phyloP scores from a whole-genome alignment of 176 grass and related monocot genomes.

The Lolium multiflorum region DNA sequence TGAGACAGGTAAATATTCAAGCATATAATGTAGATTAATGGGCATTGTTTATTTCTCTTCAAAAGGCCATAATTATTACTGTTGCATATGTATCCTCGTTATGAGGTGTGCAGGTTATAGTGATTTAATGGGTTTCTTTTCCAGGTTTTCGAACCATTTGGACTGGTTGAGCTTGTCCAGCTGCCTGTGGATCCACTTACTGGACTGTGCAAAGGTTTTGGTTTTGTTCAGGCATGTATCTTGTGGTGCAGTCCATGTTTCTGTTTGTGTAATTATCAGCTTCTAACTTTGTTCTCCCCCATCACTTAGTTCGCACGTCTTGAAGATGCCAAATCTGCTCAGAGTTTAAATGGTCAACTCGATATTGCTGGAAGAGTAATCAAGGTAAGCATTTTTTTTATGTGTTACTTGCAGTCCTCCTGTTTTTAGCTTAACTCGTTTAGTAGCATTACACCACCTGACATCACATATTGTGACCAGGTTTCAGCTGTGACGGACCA shows the following conservation, averaged over 20 bases:
- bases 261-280: conserved; percentile 33
- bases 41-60: background rate
- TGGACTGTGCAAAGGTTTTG: conserved; percentile 93
- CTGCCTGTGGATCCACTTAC: conserved; percentile 82
- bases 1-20: conserved; percentile 65
- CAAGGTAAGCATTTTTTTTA: conserved; percentile 67
- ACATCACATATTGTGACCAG: conserved; percentile 48
- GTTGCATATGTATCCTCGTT: background rate
- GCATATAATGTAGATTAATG: conserved; percentile 13
- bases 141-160: conserved; percentile 95
- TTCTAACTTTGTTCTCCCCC: conserved; percentile 33
- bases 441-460: conserved; percentile 13
- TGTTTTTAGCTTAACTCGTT: conserved; percentile 27
- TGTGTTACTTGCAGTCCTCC: background rate
- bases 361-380: conserved; percentile 97
- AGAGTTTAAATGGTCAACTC: conserved; percentile 96
- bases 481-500: conserved; percentile 97
- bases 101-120: background rate
- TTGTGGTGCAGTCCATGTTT: conserved; percentile 9
- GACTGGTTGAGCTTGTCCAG: conserved; percentile 88
- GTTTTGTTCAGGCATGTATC: conserved; percentile 83
- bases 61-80: background rate
- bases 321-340: conserved; percentile 95
- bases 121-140: conserved; percentile 43
- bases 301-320: conserved; percentile 79